Conservation (phyloP, 495 filamentous ascomycete species). For the Geoglossum glabrum region DNA sequence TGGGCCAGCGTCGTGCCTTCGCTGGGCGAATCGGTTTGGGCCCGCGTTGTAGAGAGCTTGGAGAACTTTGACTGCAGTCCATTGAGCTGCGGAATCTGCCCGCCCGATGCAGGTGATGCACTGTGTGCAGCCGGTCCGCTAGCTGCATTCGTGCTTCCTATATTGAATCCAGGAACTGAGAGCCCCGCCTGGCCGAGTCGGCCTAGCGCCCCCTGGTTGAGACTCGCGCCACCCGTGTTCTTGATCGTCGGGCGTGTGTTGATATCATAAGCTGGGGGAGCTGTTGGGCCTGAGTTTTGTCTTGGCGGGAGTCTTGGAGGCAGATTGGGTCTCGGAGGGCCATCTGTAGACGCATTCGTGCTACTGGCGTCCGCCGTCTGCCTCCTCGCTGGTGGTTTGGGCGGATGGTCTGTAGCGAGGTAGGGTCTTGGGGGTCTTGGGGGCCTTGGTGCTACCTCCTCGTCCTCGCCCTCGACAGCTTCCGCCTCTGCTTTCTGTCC, state of each 20-base stretch:
- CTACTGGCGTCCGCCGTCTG: constrained; percentile 14
- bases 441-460: too few relatives aligned
- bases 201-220: constrained; percentile 49
- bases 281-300: constrained; percentile 28
- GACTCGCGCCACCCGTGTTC: constrained; percentile 16
- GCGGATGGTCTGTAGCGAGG: constrained; percentile 40
- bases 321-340: constrained; percentile 30
- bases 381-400: constrained; percentile 45
- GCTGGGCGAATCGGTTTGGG: constrained; percentile 10
- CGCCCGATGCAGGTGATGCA: constrained; percentile 6
- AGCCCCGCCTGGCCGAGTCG: constrained; percentile 60
- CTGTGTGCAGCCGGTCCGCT: constrained; percentile 2
- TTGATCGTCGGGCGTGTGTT: constrained; percentile 14
- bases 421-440: too few relatives aligned
- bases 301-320: constrained; percentile 65
- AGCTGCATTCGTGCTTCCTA: constrained; percentile 25
- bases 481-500: constrained; percentile 20
- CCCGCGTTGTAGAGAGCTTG: constrained; percentile 22
- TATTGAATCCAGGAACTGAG: constrained; percentile 64
- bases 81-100: constrained; percentile 24
- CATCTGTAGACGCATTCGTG: not conserved
- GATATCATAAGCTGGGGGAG: constrained; percentile 25
- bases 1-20: constrained; percentile 39
- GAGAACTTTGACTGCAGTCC: constrained; percentile 53
- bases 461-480: constrained; percentile 23